These are phyloP conservation scores for Manihot esculenta DNA, from an alignment of 441 rosid genomes.

Conservation along the genomic window DNA sequence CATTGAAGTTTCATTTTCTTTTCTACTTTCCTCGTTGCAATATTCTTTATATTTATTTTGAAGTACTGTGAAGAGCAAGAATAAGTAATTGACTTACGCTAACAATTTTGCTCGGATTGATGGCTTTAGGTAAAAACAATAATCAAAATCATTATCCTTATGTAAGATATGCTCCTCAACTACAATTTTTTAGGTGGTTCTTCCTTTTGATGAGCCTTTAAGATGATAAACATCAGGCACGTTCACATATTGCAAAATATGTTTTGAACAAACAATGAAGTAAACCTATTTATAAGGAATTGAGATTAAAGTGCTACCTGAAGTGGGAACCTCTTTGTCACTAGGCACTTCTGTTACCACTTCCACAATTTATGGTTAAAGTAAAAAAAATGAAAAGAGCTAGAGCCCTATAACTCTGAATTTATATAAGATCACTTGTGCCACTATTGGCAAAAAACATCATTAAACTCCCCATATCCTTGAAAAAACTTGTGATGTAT, in stretches of 20 bases:
- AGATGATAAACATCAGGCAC: slow-evolving; percentile 50
- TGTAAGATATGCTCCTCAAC: slow-evolving; percentile 34
- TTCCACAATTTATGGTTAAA: no score
- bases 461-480: no score
- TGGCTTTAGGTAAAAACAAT: slow-evolving; percentile 53
- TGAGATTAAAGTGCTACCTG: no score
- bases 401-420: no score
- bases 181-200: slow-evolving; percentile 30
- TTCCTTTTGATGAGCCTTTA: slow-evolving; percentile 58
- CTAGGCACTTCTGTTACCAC: no score
- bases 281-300: slow-evolving; percentile 38
- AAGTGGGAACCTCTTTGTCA: no score
- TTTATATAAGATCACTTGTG: no score
- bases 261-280: slow-evolving; percentile 46
- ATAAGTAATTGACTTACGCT: slow-evolving; percentile 31
- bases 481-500: no score
- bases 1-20: no score
- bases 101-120: slow-evolving; percentile 37
- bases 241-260: slow-evolving; percentile 32
- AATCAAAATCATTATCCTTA: slow-evolving; percentile 56
- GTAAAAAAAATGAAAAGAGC: no score
- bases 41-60: not conserved
- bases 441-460: no score
- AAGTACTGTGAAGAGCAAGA: not conserved
- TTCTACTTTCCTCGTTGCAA: not conserved